These are phyloP conservation scores for Ceratobasidium sp. DNA, from an alignment of 1,284 basidiomycete genomes.

Conservation along the genomic window DNA sequence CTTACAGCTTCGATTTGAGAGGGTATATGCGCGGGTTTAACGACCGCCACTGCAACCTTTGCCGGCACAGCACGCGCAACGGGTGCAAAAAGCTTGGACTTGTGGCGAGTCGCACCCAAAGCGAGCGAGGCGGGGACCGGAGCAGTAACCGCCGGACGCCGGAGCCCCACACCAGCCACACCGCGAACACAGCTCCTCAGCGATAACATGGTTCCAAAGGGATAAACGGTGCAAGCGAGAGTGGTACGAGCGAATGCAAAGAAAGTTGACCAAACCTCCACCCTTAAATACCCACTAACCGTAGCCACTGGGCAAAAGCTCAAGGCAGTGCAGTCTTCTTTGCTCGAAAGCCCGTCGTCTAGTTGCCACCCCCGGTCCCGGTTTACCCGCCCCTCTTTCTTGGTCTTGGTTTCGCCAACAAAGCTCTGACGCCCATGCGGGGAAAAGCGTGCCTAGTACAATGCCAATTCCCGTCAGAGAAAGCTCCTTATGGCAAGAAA, in stretches of 20 bases:
- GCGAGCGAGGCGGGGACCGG: not conserved
- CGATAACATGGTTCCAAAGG: not conserved
- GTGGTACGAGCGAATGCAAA: not conserved
- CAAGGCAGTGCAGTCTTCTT: conserved; percentile 7
- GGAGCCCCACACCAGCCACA: not conserved
- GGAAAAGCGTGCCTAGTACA: not conserved
- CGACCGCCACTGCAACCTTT: not conserved
- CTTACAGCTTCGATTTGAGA: not conserved
- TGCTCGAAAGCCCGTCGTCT: not conserved
- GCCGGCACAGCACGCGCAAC: not conserved
- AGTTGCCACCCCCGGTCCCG: not conserved
- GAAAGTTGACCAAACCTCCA: not conserved
- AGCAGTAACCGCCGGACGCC: conserved; percentile 2
- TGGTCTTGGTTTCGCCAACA: not conserved
- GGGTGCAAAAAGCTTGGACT: conserved; percentile 6
- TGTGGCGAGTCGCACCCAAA: not conserved
- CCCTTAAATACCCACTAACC: not conserved
- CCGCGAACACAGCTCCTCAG: not conserved
- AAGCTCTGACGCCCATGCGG: not conserved
- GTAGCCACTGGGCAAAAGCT: conserved; percentile 3
- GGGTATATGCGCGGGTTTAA: conserved; percentile 7
- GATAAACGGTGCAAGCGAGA: not conserved
- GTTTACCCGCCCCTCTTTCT: not conserved
- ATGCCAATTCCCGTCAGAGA: not conserved
- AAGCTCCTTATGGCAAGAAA: not conserved